Base-by-base conservation (phyloP, 345 rosid genomes). In the Populus ilicifolia region DNA sequence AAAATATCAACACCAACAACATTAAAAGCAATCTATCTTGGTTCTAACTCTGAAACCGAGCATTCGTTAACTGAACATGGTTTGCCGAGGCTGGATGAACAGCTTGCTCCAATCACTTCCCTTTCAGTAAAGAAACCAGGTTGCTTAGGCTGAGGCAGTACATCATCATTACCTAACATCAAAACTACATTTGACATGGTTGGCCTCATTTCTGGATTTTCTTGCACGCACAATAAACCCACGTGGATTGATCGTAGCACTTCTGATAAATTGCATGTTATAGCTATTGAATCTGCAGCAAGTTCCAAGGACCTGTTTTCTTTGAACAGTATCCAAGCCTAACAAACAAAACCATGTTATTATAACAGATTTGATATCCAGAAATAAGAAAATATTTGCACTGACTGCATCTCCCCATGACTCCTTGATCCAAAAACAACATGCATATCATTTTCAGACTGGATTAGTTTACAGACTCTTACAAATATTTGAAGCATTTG, bases 241-340 rank as follows among this genome's bases (percentile, higher is more conserved):
- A 66, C 9, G 3, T 66, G 69, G 35, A 66, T 33, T 21, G 43
- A 33, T 0, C 69, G 36, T 33, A 66, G 21, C 39, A 66, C 20
- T 66, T 66, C 39, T 7, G 12, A 29, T 16, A 33, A 17, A 33
- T 66, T 33, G 43, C 69, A 66, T 14, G 69, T 8, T 66, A 12
- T 6, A 14, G 4, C 10, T 3, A 66, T 33, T 6, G 69, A 29
- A 33, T 30, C 69, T 13, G 36, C 23, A 13, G 20, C 35, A 11
- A 66, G 69, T 17, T 74, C 71, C n/a, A 5, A n/a, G 16, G 67
- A 2, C 56, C 41, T 70, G 8, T 50, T 56, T 41, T 33, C 73
- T 38, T 39, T 29, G 5, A 35, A 70, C 27, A 68, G 30, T 36
- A 13, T 70, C 74, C 79, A 68, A n/a, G 68, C 73, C 74, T 16